Evolutionary conservation across 805 yeast genomes (phyloP).

Genomic region (Jamesozyma piceae): DNA sequence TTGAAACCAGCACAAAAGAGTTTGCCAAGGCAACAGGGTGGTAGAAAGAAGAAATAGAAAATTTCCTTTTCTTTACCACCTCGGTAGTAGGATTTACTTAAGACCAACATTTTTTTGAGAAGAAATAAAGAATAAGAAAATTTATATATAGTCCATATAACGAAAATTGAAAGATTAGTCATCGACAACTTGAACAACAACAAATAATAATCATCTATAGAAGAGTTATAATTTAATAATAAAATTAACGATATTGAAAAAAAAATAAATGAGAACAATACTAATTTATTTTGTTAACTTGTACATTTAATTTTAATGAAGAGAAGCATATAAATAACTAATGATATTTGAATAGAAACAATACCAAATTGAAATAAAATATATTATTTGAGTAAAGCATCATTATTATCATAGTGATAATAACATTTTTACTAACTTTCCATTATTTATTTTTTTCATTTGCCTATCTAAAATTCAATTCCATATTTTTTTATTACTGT

Average conservation of each 20-base stretch:
- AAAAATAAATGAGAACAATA: too few relatives aligned
- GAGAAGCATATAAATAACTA: too few relatives aligned
- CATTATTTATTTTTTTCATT: not conserved
- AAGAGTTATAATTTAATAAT: not conserved
- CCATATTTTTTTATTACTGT: not conserved
- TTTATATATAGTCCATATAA: too few relatives aligned
- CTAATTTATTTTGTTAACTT: not conserved
- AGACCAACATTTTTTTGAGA: too few relatives aligned
- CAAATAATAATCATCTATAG: not conserved
- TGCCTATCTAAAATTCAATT: not conserved
- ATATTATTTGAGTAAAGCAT: too few relatives aligned
- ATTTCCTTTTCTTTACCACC: not conserved
- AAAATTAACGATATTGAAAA: not conserved
- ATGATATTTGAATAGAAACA: too few relatives aligned
- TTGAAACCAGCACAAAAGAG: slow-evolving; percentile 93
- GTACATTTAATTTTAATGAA: not conserved
- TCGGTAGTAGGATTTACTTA: too few relatives aligned
- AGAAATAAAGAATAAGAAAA: not conserved
- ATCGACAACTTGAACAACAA: not conserved
- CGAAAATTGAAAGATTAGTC: too few relatives aligned
- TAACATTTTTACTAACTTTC: too few relatives aligned
- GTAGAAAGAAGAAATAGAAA: slow-evolving; percentile 27
- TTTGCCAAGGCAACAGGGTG: slow-evolving; percentile 31
- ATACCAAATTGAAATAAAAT: too few relatives aligned
- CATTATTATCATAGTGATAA: too few relatives aligned